Conservation (phyloP, 2,329 filamentous ascomycete species). For the Chrysosporium queenslandicum region DNA sequence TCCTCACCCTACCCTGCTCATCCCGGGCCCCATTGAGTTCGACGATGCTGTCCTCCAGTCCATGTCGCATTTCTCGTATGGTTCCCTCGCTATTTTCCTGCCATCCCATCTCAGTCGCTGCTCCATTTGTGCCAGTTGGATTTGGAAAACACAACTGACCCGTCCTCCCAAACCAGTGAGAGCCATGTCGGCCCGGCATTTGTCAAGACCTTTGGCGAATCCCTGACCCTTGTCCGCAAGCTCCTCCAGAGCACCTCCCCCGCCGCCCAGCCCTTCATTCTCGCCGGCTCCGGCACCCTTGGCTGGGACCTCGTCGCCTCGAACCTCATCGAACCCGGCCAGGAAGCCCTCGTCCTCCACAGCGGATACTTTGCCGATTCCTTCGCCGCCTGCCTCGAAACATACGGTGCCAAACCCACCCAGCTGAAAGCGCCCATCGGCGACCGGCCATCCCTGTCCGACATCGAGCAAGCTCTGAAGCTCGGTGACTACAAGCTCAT, state of each 20-base stretch:
- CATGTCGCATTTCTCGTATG: slow-evolving; percentile 73
- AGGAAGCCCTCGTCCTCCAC: slow-evolving; percentile 85
- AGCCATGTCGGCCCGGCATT: slow-evolving; percentile 86
- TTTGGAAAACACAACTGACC: background rate
- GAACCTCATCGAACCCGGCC: slow-evolving; percentile 80
- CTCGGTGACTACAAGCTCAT: slow-evolving; percentile 89
- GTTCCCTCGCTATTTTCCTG: slow-evolving; percentile 7
- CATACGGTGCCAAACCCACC: slow-evolving; percentile 82
- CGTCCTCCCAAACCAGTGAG: slow-evolving; percentile 53
- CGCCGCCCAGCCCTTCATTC: slow-evolving; percentile 76
- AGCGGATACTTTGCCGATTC: slow-evolving; percentile 96
- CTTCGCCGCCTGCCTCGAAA: slow-evolving; percentile 82
- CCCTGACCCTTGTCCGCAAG: slow-evolving; percentile 75
- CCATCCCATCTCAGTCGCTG: too few relatives aligned
- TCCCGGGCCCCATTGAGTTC: slow-evolving; percentile 95
- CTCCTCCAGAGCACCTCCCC: slow-evolving; percentile 86
- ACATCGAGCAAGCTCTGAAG: slow-evolving; percentile 79
- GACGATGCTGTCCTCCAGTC: slow-evolving; percentile 92
- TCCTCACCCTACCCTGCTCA: slow-evolving; percentile 66
- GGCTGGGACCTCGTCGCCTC: slow-evolving; percentile 96
- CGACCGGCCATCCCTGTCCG: slow-evolving; percentile 70
- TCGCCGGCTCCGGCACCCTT: slow-evolving; percentile 88
- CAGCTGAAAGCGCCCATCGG: slow-evolving; percentile 85
- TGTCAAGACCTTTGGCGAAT: slow-evolving; percentile 82
- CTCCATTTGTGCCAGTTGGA: too few relatives aligned